Conservation (phyloP, 352 stramenopile genomes). For the Globisporangium polare region DNA sequence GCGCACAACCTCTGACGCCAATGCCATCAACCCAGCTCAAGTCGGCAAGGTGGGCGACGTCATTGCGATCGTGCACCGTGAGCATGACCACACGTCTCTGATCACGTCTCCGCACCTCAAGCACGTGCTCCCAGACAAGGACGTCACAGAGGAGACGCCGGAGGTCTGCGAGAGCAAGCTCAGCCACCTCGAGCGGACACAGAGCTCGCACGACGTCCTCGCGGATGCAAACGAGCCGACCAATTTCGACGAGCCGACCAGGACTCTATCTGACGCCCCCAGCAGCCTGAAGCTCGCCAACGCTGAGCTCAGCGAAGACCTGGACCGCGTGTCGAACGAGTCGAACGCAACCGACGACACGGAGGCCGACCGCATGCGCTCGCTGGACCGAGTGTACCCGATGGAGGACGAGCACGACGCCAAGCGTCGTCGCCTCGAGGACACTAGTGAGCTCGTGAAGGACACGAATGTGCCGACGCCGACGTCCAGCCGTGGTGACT, state of each 20-base stretch:
- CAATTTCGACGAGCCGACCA: background rate
- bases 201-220: conserved; percentile 4
- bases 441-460: background rate
- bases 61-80: background rate
- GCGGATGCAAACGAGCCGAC: background rate
- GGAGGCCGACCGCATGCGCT: conserved; percentile 22
- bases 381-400: background rate
- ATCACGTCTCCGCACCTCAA: background rate
- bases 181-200: background rate
- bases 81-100: background rate
- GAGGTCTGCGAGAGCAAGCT: background rate
- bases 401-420: background rate
- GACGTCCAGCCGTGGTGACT: too few relatives aligned
- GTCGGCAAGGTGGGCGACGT: background rate
- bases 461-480: too few relatives aligned
- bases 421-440: background rate
- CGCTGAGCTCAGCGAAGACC: background rate
- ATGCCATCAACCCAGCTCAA: background rate
- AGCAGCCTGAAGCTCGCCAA: background rate
- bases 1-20: too few relatives aligned
- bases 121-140: conserved; percentile 20
- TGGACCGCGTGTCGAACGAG: conserved; percentile 15
- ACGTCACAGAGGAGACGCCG: conserved; percentile 26
- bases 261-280: background rate
- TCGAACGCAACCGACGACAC: conserved; percentile 31